Base-by-base conservation (phyloP, 345 rosid species). In the Schrenkiella parvula region DNA sequence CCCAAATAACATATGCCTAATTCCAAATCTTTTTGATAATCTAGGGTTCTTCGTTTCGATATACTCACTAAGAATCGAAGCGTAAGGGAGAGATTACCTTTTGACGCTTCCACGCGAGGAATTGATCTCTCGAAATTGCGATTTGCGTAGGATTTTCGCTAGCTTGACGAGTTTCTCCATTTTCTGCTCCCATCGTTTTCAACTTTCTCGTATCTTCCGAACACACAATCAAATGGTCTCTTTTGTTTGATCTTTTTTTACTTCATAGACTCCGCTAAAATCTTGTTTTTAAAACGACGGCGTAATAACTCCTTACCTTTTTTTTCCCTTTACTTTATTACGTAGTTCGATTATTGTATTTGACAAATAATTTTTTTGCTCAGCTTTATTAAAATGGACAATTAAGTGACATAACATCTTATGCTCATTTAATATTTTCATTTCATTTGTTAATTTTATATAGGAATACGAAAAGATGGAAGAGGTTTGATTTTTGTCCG, bases 51-150 rank as follows among this genome's bases (percentile, higher is more conserved):
- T 76, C 53, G 64, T 39, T 22, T 67, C 12, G 13, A 47, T 26
- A 32, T 26, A 58, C 8, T 44, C 37, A 26, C 38, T 10, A 41
- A 3, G 15, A 71, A 48, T 70, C 39, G 9, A 14, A 4, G 4
- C 0, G 38, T 0, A 29, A 56, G 6, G 15, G 12, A 62, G 13
- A 42, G 34, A 43, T 8, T 17, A 85, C 90, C 87, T 86, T 88
- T 68, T 73, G 82, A 77, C 85, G 84, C 58, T 87, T 87, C 92
- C 96, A 89, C 14, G 82, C 67, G 77, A 85, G 84, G 68, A 89
- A 87, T 56, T 89, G 90, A 14, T 83, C 64, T 61, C 66, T 56
- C 0, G 88, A 81, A 12, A 89, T 78, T 32, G 82, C 10, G 35
- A 42, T 72, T 15, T 68, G 62, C 6, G 35, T 72, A 44, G 82